These are phyloP conservation scores for Chaetomium fimeti DNA, from an alignment of 495 filamentous ascomycete genomes.

Conservation along the genomic window DNA sequence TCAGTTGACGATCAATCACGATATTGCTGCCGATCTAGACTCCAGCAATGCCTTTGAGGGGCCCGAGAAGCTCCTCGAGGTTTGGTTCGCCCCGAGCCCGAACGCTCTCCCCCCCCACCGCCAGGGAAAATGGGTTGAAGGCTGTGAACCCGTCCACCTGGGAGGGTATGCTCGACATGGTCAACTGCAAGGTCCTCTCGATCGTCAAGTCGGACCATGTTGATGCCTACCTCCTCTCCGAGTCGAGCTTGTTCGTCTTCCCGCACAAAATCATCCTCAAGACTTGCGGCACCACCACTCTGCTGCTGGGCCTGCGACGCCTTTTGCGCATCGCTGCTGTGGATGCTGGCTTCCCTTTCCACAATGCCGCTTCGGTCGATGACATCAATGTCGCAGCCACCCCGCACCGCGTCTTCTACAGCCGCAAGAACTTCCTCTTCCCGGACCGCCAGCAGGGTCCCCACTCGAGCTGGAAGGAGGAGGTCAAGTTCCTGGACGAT, in stretches of 20 bases:
- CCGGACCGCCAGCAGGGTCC: conserved; percentile 92
- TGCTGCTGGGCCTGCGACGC: conserved; percentile 81
- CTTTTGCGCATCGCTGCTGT: conserved; percentile 87
- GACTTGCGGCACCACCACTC: conserved; percentile 96
- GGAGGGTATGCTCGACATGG: conserved; percentile 95
- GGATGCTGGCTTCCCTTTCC: conserved; percentile 78
- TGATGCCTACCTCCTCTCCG: conserved; percentile 95
- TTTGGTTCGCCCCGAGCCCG: conserved; percentile 91
- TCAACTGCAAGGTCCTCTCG: conserved; percentile 98
- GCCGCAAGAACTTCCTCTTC: conserved; percentile 96
- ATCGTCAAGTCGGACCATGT: conserved; percentile 91
- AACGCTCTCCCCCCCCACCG: conserved; percentile 68
- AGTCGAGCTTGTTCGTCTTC: conserved; percentile 99
- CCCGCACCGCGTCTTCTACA: conserved; percentile 97
- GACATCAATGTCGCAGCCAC: conserved; percentile 70
- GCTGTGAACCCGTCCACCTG: conserved; percentile 77
- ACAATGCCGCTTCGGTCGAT: conserved; percentile 47
- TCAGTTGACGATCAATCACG: conserved; percentile 93
- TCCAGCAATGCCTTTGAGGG: conserved; percentile 97
- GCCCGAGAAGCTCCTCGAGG: conserved; percentile 96
- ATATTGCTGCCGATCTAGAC: conserved; percentile 90
- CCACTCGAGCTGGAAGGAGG: conserved; percentile 95
- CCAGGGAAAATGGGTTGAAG: conserved; percentile 78
- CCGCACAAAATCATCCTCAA: conserved; percentile 98
- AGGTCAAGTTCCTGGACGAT: conserved; percentile 86